Percentiles rank a stretch among this genome's conserved stretches.
Evolutionary conservation across 2,329 filamentous ascomycete species (phyloP).

Genomic region (Botrytis galanthina): DNA sequence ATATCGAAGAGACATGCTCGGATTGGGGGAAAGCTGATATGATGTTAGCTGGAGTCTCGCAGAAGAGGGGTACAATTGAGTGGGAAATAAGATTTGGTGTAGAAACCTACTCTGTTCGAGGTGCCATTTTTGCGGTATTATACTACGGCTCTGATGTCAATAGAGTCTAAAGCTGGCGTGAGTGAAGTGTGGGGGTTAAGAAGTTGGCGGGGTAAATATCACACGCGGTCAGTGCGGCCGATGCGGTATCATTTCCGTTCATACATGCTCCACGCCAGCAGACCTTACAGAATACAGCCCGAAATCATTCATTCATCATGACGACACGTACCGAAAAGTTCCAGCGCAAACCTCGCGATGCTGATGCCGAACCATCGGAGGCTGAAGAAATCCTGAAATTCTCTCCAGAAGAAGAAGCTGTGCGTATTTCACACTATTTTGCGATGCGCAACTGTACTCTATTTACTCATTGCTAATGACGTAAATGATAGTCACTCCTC

Average conservation of each 20-base stretch:
- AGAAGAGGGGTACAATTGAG: no score
- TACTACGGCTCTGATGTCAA: background rate
- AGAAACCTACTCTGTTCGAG: constrained; percentile 28
- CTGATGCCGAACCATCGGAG: constrained; percentile 24
- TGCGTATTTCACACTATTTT: constrained; percentile 26
- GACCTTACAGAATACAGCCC: constrained; percentile 10
- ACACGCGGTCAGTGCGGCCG: constrained; percentile 1
- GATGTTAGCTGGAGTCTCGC: background rate
- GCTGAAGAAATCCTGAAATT: constrained; percentile 39
- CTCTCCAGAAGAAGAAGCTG: constrained; percentile 45
- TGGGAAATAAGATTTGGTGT: background rate
- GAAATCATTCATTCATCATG: constrained; percentile 29
- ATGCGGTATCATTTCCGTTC: constrained; percentile 10
- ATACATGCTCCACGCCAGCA: constrained; percentile 18
- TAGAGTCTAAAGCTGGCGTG: background rate
- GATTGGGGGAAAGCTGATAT: constrained; percentile 66
- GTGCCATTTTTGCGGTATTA: constrained; percentile 22
- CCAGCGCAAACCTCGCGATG: constrained; percentile 35
- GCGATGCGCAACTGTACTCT: background rate
- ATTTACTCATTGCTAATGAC: background rate
- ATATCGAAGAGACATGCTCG: constrained; percentile 97
- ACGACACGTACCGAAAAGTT: constrained; percentile 37
- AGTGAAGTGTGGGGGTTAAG: constrained; percentile 16
- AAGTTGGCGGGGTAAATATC: constrained; percentile 14
- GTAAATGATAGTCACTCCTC: constrained; percentile 57